These are phyloP conservation scores for Nicotiana obtusifolia DNA, from an alignment of 257 asterid species.

Conservation along the genomic window DNA sequence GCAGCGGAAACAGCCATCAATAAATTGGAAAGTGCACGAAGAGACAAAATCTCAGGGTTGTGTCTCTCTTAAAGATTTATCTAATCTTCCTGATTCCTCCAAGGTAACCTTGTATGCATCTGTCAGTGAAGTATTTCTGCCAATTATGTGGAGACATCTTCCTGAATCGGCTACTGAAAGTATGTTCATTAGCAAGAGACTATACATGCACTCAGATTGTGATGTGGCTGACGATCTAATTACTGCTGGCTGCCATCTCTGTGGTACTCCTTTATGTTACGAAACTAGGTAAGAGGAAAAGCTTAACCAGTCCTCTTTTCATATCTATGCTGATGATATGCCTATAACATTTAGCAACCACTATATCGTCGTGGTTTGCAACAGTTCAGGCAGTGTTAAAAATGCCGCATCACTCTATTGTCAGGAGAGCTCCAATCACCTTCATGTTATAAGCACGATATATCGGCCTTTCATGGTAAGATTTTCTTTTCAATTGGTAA, in stretches of 20 bases:
- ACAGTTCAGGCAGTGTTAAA: conserved; percentile 35
- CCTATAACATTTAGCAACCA: neutral
- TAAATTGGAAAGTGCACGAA: conserved; percentile 59
- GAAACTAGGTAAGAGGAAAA: conserved; percentile 31
- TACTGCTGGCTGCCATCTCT: conserved; percentile 53
- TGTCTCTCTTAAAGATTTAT: conserved; percentile 42
- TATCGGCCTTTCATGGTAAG: conserved; percentile 70
- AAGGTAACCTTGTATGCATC: conserved; percentile 51
- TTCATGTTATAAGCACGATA: conserved; percentile 46
- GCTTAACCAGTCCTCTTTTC: neutral
- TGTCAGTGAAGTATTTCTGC: conserved; percentile 63
- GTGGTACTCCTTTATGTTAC: conserved; percentile 44
- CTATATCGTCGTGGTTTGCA: conserved; percentile 14
- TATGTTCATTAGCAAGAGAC: conserved; percentile 64
- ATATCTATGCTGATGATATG: neutral
- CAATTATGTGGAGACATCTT: conserved; percentile 48
- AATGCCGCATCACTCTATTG: conserved; percentile 37
- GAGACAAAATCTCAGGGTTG: conserved; percentile 43
- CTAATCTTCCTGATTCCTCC: conserved; percentile 30
- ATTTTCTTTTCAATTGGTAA: neutral
- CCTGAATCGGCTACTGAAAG: conserved; percentile 50
- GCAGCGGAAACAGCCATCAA: conserved; percentile 31
- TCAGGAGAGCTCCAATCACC: conserved; percentile 41
- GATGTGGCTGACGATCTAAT: conserved; percentile 54
- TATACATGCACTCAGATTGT: conserved; percentile 26